Conservation (phyloP, 768 basidiomycete species). For the Cyclocybe cylindracea region DNA sequence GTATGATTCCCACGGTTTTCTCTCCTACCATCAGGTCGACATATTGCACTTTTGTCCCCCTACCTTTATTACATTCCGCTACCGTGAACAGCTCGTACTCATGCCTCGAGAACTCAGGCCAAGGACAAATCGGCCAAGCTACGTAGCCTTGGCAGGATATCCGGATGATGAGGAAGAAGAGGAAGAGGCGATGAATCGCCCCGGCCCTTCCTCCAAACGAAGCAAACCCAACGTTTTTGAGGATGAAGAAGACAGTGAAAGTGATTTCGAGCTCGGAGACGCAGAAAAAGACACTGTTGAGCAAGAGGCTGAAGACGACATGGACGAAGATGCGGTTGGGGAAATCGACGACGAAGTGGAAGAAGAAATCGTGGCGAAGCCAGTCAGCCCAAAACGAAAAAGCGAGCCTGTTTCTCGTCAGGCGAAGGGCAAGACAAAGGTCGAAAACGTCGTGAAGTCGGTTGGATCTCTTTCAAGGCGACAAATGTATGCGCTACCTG, state of each 20-base stretch:
- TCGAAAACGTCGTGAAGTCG: conserved; percentile 14
- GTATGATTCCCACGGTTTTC: too few relatives aligned
- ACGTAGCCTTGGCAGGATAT: conserved; percentile 38
- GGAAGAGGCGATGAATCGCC: conserved; percentile 14
- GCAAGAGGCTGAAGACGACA: conserved; percentile 24
- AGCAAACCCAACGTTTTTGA: conserved; percentile 32
- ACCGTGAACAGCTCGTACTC: background rate
- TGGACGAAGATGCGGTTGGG: conserved; percentile 18
- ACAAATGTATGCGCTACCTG: conserved; percentile 60
- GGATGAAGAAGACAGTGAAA: conserved; percentile 44
- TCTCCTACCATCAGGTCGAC: too few relatives aligned
- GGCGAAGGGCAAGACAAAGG: conserved; percentile 29
- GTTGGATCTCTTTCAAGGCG: conserved; percentile 34
- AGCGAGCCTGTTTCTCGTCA: conserved; percentile 18
- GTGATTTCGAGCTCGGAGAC: conserved; percentile 57
- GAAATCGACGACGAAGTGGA: conserved; percentile 19
- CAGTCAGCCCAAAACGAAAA: conserved; percentile 9
- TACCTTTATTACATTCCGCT: too few relatives aligned
- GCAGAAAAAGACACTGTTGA: conserved; percentile 21
- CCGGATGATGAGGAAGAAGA: conserved; percentile 36
- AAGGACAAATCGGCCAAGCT: conserved; percentile 53
- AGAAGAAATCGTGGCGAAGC: conserved; percentile 9
- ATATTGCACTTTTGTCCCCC: too few relatives aligned
- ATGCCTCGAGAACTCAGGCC: conserved; percentile 63
- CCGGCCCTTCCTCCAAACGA: conserved; percentile 39